phyloP scores from a whole-genome alignment of 805 yeast genomes.

The Candida maris region DNA sequence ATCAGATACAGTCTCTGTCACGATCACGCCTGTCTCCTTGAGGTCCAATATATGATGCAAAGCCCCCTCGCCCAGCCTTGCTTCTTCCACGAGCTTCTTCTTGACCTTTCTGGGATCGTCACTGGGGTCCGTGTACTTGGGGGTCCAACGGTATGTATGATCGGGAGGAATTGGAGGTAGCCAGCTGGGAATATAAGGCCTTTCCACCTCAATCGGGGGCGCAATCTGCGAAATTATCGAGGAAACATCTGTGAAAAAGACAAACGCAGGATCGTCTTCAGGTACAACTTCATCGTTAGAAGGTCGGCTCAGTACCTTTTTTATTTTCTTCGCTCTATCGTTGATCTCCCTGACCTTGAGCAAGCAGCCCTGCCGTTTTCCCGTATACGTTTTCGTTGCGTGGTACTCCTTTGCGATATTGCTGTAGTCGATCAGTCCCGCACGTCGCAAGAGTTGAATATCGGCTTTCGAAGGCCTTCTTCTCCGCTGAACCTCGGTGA shows the following conservation, averaged over 20 bases:
- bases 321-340: slow-evolving; percentile 7
- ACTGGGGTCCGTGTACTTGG: slow-evolving; percentile 57
- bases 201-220: slow-evolving; percentile 43
- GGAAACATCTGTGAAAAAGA: slow-evolving; percentile 50
- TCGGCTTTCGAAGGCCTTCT: slow-evolving; percentile 51
- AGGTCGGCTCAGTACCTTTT: slow-evolving; percentile 15
- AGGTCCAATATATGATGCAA: slow-evolving; percentile 50
- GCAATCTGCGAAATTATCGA: slow-evolving; percentile 49
- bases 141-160: slow-evolving; percentile 81
- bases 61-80: slow-evolving; percentile 76
- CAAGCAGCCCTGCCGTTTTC: slow-evolving; percentile 8
- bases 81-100: slow-evolving; percentile 73
- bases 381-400: slow-evolving; percentile 21
- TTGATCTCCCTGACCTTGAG: slow-evolving; percentile 8
- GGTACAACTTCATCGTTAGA: slow-evolving; percentile 28
- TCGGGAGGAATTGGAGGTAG: slow-evolving; percentile 91
- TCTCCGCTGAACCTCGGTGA: slow-evolving; percentile 60
- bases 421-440: slow-evolving; percentile 37
- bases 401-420: slow-evolving; percentile 39
- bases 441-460: slow-evolving; percentile 40
- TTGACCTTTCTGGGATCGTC: slow-evolving; percentile 71
- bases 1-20: slow-evolving; percentile 12
- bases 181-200: slow-evolving; percentile 62
- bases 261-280: slow-evolving; percentile 43
- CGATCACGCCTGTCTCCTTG: slow-evolving; percentile 14